These are phyloP conservation scores for Lentinula detonsa DNA, from an alignment of 768 basidiomycete genomes.

Conservation along the genomic window DNA sequence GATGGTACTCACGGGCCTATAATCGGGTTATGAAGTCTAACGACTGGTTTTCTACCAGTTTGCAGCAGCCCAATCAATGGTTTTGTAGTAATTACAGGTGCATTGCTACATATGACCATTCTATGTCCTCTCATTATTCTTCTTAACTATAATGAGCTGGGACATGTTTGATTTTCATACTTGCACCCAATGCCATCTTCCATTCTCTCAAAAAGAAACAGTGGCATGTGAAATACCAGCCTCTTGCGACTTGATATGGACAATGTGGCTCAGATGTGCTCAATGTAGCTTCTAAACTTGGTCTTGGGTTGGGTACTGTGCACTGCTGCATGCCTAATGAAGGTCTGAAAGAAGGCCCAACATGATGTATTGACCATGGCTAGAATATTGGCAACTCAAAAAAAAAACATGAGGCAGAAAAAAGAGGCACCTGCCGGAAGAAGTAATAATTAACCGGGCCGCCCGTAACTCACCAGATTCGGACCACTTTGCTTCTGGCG, in stretches of 20 bases:
- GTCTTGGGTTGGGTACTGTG: too few species aligned
- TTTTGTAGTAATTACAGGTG: conserved; percentile 10
- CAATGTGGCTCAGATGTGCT: conserved; percentile 2
- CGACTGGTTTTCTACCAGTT: conserved; percentile 11
- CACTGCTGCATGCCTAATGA: too few species aligned
- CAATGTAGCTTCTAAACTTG: too few species aligned
- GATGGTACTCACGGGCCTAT: conserved; percentile 7
- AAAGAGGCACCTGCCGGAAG: too few species aligned
- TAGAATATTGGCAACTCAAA: too few species aligned
- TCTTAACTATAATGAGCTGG: not conserved
- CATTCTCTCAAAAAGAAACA: not conserved
- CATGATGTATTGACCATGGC: too few species aligned
- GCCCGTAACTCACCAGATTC: not conserved
- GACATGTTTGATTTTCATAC: not conserved
- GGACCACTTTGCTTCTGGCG: not conserved
- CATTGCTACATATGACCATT: not conserved
- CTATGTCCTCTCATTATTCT: not conserved
- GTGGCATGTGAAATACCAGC: not conserved
- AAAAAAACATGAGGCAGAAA: too few species aligned
- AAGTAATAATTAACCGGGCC: not conserved
- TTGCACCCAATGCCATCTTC: not conserved
- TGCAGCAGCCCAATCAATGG: conserved; percentile 8
- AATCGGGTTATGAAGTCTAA: conserved; percentile 9
- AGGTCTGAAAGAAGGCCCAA: too few species aligned
- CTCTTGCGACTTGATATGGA: conserved; percentile 11